Percentiles rank a stretch among this genome's conserved stretches.
Conservation (phyloP, 495 filamentous ascomycete genomes). For the Xylaria cubensis region DNA sequence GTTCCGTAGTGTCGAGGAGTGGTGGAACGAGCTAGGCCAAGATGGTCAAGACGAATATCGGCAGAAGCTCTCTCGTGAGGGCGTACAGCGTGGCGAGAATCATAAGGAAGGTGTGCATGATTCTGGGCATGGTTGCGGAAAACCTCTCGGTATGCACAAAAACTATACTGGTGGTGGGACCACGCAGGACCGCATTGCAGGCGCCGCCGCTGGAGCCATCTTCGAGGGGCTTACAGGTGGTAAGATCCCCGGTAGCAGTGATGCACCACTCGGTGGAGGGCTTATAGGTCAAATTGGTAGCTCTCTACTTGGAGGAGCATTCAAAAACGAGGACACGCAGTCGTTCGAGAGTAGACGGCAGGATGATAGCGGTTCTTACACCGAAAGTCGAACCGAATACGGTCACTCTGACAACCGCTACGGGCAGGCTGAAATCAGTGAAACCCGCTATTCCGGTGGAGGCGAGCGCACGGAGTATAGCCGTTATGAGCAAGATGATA, state of each 20-base stretch:
- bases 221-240: constrained; percentile 53
- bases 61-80: constrained; percentile 73
- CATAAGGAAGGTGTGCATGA: constrained; percentile 87
- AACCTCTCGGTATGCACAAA: constrained; percentile 56
- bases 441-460: constrained; percentile 52
- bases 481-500: constrained; percentile 49
- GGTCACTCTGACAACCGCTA: constrained; percentile 54
- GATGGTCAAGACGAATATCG: constrained; percentile 67
- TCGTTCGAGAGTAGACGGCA: constrained; percentile 46
- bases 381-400: constrained; percentile 50
- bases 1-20: constrained; percentile 77
- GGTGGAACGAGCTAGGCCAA: constrained; percentile 76
- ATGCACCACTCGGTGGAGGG: constrained; percentile 44
- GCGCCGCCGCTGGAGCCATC: constrained; percentile 52
- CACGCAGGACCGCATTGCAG: constrained; percentile 55
- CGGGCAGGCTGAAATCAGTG: constrained; percentile 54
- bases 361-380: constrained; percentile 51
- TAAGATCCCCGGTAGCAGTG: constrained; percentile 39
- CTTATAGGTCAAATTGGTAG: constrained; percentile 53
- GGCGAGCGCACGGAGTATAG: constrained; percentile 53
- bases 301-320: constrained; percentile 54
- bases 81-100: constrained; percentile 76
- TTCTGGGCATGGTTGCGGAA: constrained; percentile 81
- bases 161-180: constrained; percentile 46
- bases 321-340: constrained; percentile 50